Conservation (phyloP, 306 rosid genomes). For the Castanea mollissima region DNA sequence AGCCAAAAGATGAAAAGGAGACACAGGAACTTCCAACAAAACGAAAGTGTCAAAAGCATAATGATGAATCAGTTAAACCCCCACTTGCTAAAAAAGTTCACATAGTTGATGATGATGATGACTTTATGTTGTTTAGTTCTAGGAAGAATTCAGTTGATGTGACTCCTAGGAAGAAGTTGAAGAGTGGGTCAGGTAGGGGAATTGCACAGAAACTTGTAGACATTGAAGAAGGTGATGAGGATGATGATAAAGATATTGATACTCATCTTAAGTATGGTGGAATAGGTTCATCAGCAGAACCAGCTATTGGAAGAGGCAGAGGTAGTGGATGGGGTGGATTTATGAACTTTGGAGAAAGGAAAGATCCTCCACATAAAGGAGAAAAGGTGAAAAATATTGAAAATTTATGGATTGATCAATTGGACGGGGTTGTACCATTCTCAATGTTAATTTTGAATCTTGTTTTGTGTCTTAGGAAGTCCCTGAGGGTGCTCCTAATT, state of each 20-base stretch:
- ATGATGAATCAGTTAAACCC: conserved; percentile 34
- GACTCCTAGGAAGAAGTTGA: conserved; percentile 69
- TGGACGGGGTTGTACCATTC: conserved; percentile 7
- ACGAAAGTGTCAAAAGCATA: conserved; percentile 55
- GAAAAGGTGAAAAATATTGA: conserved; percentile 65
- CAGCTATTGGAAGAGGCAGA: conserved; percentile 86
- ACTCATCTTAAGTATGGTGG: conserved; percentile 58
- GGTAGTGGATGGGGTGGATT: conserved; percentile 92
- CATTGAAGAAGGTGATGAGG: conserved; percentile 59
- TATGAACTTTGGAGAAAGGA: conserved; percentile 95
- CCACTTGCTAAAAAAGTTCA: conserved; percentile 41
- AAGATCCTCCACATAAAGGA: conserved; percentile 96
- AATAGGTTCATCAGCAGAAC: conserved; percentile 53
- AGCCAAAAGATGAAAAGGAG: conserved; percentile 53
- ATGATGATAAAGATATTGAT: conserved; percentile 43
- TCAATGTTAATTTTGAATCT: conserved; percentile 21
- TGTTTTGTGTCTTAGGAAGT: conserved; percentile 65
- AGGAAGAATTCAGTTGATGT: conserved; percentile 48
- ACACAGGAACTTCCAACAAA: conserved; percentile 54
- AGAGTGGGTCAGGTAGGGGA: conserved; percentile 69
- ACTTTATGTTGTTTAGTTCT: conserved; percentile 33
- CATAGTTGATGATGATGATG: conserved; percentile 41
- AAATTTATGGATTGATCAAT: conserved; percentile 7
- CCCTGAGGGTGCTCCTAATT: conserved; percentile 91
- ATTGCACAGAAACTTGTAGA: conserved; percentile 40